Evolutionary conservation across 495 filamentous ascomycete species (phyloP).

Genomic region (Penicillium verhagenii): DNA sequence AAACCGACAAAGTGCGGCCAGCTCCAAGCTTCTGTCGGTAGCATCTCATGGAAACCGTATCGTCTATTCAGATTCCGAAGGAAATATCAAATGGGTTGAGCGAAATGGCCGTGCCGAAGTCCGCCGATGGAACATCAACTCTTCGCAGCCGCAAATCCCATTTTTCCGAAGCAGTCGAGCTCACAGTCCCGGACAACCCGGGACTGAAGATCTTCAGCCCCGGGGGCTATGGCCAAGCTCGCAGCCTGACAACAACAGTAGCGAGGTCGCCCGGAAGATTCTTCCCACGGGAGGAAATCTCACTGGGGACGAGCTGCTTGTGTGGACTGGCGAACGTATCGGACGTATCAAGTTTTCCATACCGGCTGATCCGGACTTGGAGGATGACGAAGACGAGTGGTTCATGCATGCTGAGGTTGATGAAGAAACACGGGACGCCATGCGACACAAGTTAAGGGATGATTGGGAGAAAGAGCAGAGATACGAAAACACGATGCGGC

Average conservation of each 20-base stretch:
- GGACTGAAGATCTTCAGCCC: conserved; percentile 3
- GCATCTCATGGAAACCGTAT: conserved; percentile 81
- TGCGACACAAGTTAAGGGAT: conserved; percentile 42
- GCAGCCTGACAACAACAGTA: conserved; percentile 19
- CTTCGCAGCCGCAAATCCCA: conserved; percentile 24
- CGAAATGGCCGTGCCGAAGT: conserved; percentile 81
- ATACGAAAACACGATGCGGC: conserved; percentile 69
- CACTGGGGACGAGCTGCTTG: conserved; percentile 60
- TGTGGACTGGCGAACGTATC: conserved; percentile 81
- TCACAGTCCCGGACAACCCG: not conserved
- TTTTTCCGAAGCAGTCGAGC: conserved; percentile 7
- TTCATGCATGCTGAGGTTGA: conserved; percentile 37
- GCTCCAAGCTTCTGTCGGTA: conserved; percentile 79
- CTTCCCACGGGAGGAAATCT: conserved; percentile 56
- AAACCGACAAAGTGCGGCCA: conserved; percentile 81
- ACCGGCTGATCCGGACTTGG: conserved; percentile 38
- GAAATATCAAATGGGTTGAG: conserved; percentile 89
- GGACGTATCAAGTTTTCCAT: conserved; percentile 66
- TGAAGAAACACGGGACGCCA: conserved; percentile 35
- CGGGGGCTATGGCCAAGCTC: conserved; percentile 33
- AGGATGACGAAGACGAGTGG: conserved; percentile 42
- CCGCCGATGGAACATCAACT: conserved; percentile 69
- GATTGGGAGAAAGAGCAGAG: conserved; percentile 46
- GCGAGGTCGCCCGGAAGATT: conserved; percentile 66
- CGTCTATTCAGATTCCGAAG: conserved; percentile 80